phyloP scores from a whole-genome alignment of 202 grass and related monocot genomes.

The Panicum hallii region DNA sequence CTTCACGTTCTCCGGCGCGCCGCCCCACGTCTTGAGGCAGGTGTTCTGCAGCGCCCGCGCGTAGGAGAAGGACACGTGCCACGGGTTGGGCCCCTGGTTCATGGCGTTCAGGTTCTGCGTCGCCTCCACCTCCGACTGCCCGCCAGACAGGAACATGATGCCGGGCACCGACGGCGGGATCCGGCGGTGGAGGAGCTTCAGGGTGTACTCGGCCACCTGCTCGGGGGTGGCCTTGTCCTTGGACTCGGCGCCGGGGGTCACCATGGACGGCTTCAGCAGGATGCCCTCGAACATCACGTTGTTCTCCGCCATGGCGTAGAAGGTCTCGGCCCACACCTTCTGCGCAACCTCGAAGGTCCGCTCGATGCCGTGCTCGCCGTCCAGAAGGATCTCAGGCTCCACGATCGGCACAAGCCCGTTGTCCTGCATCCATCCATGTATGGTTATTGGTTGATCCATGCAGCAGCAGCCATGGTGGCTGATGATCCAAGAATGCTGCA shows the following conservation, averaged over 20 bases:
- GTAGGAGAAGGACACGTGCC: slow-evolving; percentile 83
- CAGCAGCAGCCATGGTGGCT: too few species aligned
- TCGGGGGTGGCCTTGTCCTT: slow-evolving; percentile 71
- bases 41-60: slow-evolving; percentile 85
- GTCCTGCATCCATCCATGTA: slow-evolving; percentile 30
- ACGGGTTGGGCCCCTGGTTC: slow-evolving; percentile 74
- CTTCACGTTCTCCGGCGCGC: slow-evolving; percentile 64
- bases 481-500: too few species aligned
- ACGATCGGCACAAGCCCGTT: slow-evolving; percentile 88
- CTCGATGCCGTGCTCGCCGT: slow-evolving; percentile 84
- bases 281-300: slow-evolving; percentile 87
- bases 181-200: slow-evolving; percentile 71
- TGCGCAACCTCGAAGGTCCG: slow-evolving; percentile 83
- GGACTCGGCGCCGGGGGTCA: slow-evolving; percentile 77
- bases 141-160: slow-evolving; percentile 72
- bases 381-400: slow-evolving; percentile 89
- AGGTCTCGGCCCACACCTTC: slow-evolving; percentile 93
- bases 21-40: slow-evolving; percentile 84
- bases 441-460: too few species aligned
- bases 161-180: slow-evolving; percentile 72
- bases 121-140: slow-evolving; percentile 91
- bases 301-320: slow-evolving; percentile 87
- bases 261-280: slow-evolving; percentile 89
- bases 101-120: slow-evolving; percentile 89
- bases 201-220: slow-evolving; percentile 79